phyloP scores from a whole-genome alignment of 2,329 filamentous ascomycete genomes.

The Aaosphaeria pasadenensis region DNA sequence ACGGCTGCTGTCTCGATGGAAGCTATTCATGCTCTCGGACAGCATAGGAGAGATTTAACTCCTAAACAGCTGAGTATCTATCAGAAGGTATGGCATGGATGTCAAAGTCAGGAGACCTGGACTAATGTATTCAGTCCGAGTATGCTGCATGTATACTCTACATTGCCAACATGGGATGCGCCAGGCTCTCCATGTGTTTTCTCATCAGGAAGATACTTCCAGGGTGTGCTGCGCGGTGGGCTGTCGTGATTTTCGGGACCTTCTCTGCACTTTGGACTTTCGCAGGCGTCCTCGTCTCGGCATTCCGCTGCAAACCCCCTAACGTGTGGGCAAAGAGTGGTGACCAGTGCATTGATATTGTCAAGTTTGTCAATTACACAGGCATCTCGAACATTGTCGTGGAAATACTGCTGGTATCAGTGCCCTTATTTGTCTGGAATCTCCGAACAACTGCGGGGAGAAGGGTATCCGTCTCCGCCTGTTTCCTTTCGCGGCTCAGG shows the following conservation, averaged over 20 bases:
- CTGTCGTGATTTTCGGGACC: conserved; percentile 12
- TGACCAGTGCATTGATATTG: conserved; percentile 17
- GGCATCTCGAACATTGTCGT: conserved; percentile 23
- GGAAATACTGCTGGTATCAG: conserved; percentile 21
- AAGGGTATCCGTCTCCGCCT: conserved; percentile 18
- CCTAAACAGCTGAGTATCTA: conserved; percentile 9
- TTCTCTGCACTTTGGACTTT: conserved; percentile 23
- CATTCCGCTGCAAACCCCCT: conserved; percentile 22
- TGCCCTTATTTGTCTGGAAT: conserved; percentile 28
- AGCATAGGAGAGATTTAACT: conserved; percentile 9
- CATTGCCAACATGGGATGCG: conserved; percentile 28
- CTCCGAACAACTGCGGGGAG: conserved; percentile 17
- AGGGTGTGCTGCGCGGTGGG: conserved; percentile 13
- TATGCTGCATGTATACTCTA: conserved; percentile 24
- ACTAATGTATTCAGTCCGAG: conserved; percentile 17
- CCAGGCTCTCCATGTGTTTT: conserved; percentile 22
- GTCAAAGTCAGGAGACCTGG: background rate
- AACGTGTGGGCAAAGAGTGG: conserved; percentile 13
- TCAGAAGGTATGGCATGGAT: conserved; percentile 15
- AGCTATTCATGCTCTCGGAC: conserved; percentile 16
- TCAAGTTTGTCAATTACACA: conserved; percentile 26
- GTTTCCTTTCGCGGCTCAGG: conserved; percentile 22
- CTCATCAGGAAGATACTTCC: conserved; percentile 21
- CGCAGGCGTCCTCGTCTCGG: conserved; percentile 19
- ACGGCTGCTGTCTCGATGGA: conserved; percentile 23